Base-by-base conservation (phyloP, 352 stramenopile genomes). In the Pythium sukuiense region DNA sequence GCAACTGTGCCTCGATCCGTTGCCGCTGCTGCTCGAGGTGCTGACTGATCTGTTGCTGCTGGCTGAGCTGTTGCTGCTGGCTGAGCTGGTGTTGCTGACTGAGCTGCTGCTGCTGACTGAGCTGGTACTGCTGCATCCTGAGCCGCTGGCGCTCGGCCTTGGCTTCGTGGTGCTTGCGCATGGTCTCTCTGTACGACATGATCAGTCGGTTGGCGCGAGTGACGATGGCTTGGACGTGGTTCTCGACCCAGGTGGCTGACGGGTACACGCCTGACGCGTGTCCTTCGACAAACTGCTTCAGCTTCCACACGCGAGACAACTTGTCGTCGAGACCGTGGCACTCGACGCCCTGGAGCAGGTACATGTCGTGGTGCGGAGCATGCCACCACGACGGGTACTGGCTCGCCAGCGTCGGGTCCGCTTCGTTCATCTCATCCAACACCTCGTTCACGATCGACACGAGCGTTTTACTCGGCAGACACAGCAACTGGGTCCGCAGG, bases 341-440 rank as follows among this genome's bases (percentile, higher is more conserved):
- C 59, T 95, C 88, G 20, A 95, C 81, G 48, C 82, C 87, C 67
- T 94, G 88, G 33, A 95, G 70, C 57, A 96, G 69, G 59, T 93
- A 49, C 61, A 93, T 88, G 46, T 96, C 88, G 61, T 91, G 85
- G 11, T 77, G 75, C 9, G 88, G 88, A 29, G 75, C 84, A 55
- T 63, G 81, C 88, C 88, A 96, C 88, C 88, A 96, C 39, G 33
- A 18, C 49, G 88, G 88, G 53, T 82, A 91, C 13, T 77, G 55
- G 24, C 59, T 55, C 2, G 56, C 58, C 9, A 43, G 18, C 1
- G 58, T 32, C 12, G 67, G 49, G n/a, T 64, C 53, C 3, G 39
- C 46, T 2, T 57, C 46, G 9, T 41, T 62, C 12, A 85, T 59
- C 8, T 71, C 73, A 52, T 61, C 68, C 24, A 92, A 71, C 0